phyloP scores from a whole-genome alignment of 2,329 filamentous ascomycete species.

The Dryadomyces sulphureus region DNA sequence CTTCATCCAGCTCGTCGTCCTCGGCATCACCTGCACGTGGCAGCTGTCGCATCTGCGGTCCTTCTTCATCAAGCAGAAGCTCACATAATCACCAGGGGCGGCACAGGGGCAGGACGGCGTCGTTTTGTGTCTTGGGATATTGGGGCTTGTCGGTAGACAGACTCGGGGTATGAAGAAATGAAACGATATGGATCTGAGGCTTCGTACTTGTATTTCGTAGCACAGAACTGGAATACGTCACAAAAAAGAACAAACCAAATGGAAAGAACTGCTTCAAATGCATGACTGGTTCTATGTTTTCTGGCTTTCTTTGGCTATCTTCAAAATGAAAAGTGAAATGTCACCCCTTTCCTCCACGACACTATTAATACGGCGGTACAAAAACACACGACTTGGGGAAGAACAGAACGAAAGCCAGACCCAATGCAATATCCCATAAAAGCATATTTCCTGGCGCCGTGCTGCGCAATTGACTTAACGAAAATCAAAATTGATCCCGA shows the following conservation, averaged over 20 bases:
- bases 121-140: background rate
- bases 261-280: background rate
- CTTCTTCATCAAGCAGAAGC: conserved; percentile 99
- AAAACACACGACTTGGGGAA: conserved; percentile 4
- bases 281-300: conserved; percentile 2
- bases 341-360: conserved; percentile 1
- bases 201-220: too few species aligned
- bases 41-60: conserved; percentile 87
- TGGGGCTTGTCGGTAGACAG: background rate
- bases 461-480: conserved; percentile 10
- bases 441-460: conserved; percentile 10
- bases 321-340: conserved; percentile 3
- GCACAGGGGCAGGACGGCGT: background rate
- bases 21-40: conserved; percentile 87
- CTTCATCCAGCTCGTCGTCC: conserved; percentile 70
- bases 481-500: conserved; percentile 8
- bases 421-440: conserved; percentile 10
- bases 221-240: too few species aligned
- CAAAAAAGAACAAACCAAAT: background rate
- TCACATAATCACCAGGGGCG: conserved; percentile 48
- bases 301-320: conserved; percentile 2
- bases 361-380: conserved; percentile 8
- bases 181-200: too few species aligned
- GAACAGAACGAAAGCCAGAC: conserved; percentile 6
- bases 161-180: background rate